Base-by-base conservation (phyloP, 2,329 filamentous ascomycete genomes). In the Talaromyces pinophilus region DNA sequence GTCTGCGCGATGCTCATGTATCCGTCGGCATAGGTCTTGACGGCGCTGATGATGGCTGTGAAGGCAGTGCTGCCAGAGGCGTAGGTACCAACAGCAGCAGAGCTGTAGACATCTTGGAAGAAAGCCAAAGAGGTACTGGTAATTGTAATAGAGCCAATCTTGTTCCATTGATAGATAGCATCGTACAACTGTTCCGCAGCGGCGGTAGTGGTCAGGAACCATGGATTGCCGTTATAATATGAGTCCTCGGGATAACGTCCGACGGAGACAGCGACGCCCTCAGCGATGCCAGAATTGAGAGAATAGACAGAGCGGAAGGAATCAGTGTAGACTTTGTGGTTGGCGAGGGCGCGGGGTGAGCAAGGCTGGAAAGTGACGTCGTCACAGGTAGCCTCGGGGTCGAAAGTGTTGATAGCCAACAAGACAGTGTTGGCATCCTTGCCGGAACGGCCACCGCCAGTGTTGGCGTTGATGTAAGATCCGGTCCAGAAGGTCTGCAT, bases 151-250 rank as follows among this genome's bases (percentile, higher is more conserved):
- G 83, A 88, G 1, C 87, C 88, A 30, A 83, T 77, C 42, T 81
- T 78, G 68, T 89, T 83, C 90, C 90, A 94, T 60, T 90, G 87
- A 70, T 89, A 88, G 1, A 93, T 73, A 0, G 92, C 89, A 71
- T 91, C 88, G 75, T 93, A 94, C 2, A 96, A 84, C 74, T 91
- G 89, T 77, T 95, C 92, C 2, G 91, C 92, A 0, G 90, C 90
- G 1, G 90, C 91, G 35, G 92, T 82, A 0, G 90, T 94, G 71
- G 85, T 85, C 13, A 94, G 83, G 72, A 92, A 85, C 71, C 92
- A 95, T 1, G 92, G 92, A 76, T 95, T 93, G 1, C 91, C 91
- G 67, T 87, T 87, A 76, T 89, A 90, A 78, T 94, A 95, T 3
- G 82, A 78, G 71, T 96, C 91, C 75, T 92, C 89, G 0, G 87